These are phyloP conservation scores for Scedosporium boydii DNA, from an alignment of 2,329 filamentous ascomycete species.

Conservation along the genomic window DNA sequence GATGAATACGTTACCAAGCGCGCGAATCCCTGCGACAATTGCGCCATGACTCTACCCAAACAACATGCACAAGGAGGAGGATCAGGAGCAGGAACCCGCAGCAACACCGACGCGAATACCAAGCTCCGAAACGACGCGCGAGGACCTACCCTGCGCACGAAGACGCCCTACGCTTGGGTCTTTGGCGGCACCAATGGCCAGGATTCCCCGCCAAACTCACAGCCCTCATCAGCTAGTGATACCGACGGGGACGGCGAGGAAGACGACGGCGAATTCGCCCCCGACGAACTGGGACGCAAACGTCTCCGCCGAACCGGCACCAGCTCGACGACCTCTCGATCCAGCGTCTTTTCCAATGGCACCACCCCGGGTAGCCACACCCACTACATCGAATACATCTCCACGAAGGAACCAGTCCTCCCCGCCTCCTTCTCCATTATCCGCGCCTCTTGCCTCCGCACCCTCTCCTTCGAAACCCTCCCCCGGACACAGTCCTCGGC, in stretches of 20 bases:
- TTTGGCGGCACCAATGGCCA: conserved; percentile 34
- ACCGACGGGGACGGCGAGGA: conserved; percentile 42
- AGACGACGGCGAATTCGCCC: neutral
- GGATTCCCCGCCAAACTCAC: conserved; percentile 42
- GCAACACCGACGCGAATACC: conserved; percentile 14
- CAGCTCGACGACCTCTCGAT: conserved; percentile 31
- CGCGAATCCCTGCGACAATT: conserved; percentile 58
- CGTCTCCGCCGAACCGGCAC: conserved; percentile 9
- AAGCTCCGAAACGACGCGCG: conserved; percentile 20
- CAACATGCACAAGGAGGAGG: conserved; percentile 18
- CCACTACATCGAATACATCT: conserved; percentile 60
- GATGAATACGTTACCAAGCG: conserved; percentile 56
- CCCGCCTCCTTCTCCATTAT: conserved; percentile 57
- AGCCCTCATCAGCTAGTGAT: conserved; percentile 36
- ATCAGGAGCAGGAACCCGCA: too few species aligned
- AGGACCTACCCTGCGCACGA: conserved; percentile 50
- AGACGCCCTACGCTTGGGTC: conserved; percentile 50
- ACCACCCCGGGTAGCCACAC: conserved; percentile 38
- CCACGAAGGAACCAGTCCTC: conserved; percentile 54
- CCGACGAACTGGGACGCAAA: neutral
- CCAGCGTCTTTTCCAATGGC: conserved; percentile 41
- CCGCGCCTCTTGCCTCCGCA: conserved; percentile 56
- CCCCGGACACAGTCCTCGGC: conserved; percentile 35
- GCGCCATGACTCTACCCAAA: conserved; percentile 54
- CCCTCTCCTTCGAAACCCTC: conserved; percentile 56